phyloP scores from a whole-genome alignment of 352 stramenopile species.

The Phytophthora idaei region DNA sequence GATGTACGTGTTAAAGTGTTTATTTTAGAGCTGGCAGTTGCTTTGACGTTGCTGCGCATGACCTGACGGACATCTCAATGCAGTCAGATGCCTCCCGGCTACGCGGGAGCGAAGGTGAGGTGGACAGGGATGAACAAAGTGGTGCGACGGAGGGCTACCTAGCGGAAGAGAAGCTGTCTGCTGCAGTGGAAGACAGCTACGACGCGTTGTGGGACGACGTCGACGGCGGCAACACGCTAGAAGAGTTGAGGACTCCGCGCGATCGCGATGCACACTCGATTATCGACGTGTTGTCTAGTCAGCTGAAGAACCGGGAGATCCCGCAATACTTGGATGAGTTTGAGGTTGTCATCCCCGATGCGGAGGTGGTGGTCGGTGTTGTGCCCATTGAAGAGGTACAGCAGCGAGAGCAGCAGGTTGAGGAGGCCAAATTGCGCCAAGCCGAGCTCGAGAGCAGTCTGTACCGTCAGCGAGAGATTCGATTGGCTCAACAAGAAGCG shows the following conservation, averaged over 20 bases:
- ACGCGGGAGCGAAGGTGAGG: slow-evolving; percentile 2
- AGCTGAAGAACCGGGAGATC: slow-evolving; percentile 48
- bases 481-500: slow-evolving; percentile 50
- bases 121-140: not conserved
- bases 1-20: slow-evolving; percentile 4
- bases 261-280: slow-evolving; percentile 41
- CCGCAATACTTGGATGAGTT: slow-evolving; percentile 73
- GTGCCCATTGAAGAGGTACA: slow-evolving; percentile 71
- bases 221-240: slow-evolving; percentile 13
- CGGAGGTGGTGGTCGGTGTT: slow-evolving; percentile 61
- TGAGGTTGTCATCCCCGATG: slow-evolving; percentile 67
- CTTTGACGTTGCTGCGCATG: slow-evolving; percentile 22
- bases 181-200: slow-evolving; percentile 2
- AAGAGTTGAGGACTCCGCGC: slow-evolving; percentile 13
- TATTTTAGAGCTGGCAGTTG: not conserved
- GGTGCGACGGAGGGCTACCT: not conserved
- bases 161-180: slow-evolving; percentile 1
- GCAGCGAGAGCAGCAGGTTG: slow-evolving; percentile 61
- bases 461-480: slow-evolving; percentile 55
- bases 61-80: slow-evolving; percentile 19
- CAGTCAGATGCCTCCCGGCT: slow-evolving; percentile 23
- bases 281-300: slow-evolving; percentile 54
- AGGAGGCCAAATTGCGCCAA: slow-evolving; percentile 54
- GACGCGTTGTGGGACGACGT: slow-evolving; percentile 54
- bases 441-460: slow-evolving; percentile 55